Conservation (phyloP, 1,284 basidiomycete species). For the Ganoderma meredithae region DNA sequence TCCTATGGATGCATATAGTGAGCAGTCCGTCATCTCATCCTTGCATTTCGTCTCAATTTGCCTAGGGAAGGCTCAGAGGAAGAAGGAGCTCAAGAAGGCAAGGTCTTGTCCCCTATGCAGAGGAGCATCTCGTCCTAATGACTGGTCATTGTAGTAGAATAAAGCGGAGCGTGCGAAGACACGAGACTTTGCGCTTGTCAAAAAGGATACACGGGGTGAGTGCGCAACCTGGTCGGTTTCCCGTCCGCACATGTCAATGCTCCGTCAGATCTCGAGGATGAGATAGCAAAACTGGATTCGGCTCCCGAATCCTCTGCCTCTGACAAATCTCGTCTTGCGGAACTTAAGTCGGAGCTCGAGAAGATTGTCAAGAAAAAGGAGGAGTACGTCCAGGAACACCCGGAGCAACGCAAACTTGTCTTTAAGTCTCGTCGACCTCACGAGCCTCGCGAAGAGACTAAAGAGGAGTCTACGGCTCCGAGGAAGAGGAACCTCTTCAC, state of each 20-base stretch:
- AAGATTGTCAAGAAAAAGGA: constrained; percentile 87
- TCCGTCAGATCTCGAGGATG: constrained; percentile 69
- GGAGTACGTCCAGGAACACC: constrained; percentile 90
- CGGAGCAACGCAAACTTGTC: constrained; percentile 84
- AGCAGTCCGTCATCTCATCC: constrained; percentile 33
- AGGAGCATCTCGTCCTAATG: constrained; percentile 17
- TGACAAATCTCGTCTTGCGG: constrained; percentile 63
- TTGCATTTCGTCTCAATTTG: constrained; percentile 11
- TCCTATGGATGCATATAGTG: constrained; percentile 87
- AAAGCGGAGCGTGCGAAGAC: constrained; percentile 81
- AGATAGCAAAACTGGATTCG: constrained; percentile 69
- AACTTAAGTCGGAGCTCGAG: constrained; percentile 80
- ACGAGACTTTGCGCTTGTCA: constrained; percentile 84
- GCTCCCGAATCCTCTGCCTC: constrained; percentile 49
- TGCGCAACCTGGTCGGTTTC: background rate
- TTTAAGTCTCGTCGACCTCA: constrained; percentile 59
- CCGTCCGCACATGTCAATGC: background rate
- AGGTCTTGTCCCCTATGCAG: constrained; percentile 28
- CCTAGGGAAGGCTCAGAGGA: constrained; percentile 84
- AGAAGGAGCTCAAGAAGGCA: constrained; percentile 93
- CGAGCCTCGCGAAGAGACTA: constrained; percentile 54
- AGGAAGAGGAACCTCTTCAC: constrained; percentile 76
- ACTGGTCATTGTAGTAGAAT: constrained; percentile 72
- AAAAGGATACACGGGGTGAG: constrained; percentile 86
- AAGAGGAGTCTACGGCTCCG: constrained; percentile 43